Evolutionary conservation across 2,329 filamentous ascomycete species (phyloP).

Genomic region (Xylariaceae sp.): DNA sequence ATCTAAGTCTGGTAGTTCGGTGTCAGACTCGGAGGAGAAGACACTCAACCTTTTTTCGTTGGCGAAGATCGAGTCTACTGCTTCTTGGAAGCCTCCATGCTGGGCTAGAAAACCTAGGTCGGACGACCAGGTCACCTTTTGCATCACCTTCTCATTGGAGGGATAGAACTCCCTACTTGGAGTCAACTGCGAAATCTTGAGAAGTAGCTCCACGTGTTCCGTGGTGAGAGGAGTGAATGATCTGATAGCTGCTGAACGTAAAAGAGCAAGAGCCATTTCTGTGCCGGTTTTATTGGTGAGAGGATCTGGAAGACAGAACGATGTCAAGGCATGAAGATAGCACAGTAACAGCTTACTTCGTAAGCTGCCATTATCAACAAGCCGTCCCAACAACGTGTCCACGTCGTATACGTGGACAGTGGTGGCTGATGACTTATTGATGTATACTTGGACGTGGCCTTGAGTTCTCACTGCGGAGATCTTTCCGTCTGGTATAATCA

Average conservation of each 20-base stretch:
- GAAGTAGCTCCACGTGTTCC: constrained; percentile 28
- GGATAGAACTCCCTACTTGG: constrained; percentile 40
- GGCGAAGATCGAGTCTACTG: constrained; percentile 28
- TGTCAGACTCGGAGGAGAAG: constrained; percentile 19
- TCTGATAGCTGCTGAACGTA: constrained; percentile 38
- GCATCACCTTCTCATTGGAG: constrained; percentile 32
- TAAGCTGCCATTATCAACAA: constrained; percentile 42
- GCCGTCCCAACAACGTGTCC: constrained; percentile 39
- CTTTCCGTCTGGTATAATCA: constrained; percentile 13
- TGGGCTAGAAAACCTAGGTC: constrained; percentile 36
- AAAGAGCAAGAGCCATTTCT: constrained; percentile 42
- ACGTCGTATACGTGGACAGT: constrained; percentile 32
- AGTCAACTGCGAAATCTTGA: constrained; percentile 31
- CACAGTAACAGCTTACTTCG: constrained; percentile 43
- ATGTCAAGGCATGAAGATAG: constrained; percentile 48
- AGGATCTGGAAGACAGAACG: constrained; percentile 40
- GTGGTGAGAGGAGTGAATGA: constrained; percentile 36
- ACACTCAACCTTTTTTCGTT: constrained; percentile 22
- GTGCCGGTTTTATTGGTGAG: constrained; percentile 44
- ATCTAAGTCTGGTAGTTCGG: background rate
- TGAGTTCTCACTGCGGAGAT: background rate
- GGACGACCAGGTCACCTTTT: constrained; percentile 35
- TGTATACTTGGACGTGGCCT: constrained; percentile 6
- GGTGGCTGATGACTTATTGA: constrained; percentile 3
- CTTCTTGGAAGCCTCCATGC: constrained; percentile 31